Evolutionary conservation across 2,329 filamentous ascomycete species (phyloP), one percentile per base, ranked within the genome.

Genomic region (Neurospora sp.): DNA sequence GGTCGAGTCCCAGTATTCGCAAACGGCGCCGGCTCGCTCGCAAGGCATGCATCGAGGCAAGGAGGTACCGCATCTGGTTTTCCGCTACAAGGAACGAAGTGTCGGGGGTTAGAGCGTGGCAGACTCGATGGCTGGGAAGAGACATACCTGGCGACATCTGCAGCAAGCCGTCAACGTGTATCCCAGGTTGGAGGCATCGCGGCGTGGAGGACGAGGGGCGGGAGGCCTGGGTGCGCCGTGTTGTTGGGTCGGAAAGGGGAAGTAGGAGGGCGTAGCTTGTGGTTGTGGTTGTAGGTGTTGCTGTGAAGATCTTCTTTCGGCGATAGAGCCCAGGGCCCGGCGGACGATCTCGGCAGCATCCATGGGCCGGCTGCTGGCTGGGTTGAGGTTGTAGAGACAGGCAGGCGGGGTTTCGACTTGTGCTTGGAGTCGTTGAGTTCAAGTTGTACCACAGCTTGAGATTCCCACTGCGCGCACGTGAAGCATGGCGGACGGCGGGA

Each of bases 41-140:
- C 96, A 99, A 28, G 95, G 94, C 19, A 92, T 87, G 80, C 96
- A 99, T 77, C 92, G 91, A 52, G 96, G 96, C 28, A 99, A 87
- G 15, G 92, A 92, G 4, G 96, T 92, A 81, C 98, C 96, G 83
- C 96, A 99, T 84, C 93, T 87, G 43, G 95, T 98, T 85, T 99
- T 99, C 77, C 95, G 90, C 94, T 97, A 77, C 70, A 10, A 0
- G 15, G 6, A 23, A 5, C 52, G 11, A 68, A n/a, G n/a, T 39
- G 10, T 40, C 36, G 23, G 17, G 67, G 17, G 67, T 71, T 65
- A 73, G 70, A 46, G 38, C n/a, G 40, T 12, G 28, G 33, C 11
- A 52, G 70, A 68, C 66, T 67, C 6, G 38, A 70, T 65, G 43
- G 46, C 36, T n/a, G 67, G 37, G 37, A 10, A 69, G 33, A 52